Evolutionary conservation across 2,329 filamentous ascomycete species (phyloP).

Genomic region (Penicillium sp.): DNA sequence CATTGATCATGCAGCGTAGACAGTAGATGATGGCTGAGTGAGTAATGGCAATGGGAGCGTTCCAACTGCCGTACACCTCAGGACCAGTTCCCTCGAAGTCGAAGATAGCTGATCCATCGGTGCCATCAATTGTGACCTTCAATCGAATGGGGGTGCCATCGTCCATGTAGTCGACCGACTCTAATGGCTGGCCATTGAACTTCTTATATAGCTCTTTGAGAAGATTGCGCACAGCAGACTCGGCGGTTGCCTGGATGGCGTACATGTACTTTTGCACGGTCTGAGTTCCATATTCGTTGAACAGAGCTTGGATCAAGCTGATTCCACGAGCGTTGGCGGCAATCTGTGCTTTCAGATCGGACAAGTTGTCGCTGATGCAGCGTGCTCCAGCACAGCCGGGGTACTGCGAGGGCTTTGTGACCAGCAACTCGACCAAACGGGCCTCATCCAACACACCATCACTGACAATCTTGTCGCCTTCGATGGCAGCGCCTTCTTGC

Average conservation of each 20-base stretch:
- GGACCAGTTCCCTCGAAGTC: conserved; percentile 76
- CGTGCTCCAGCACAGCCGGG: conserved; percentile 75
- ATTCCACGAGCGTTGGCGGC: conserved; percentile 86
- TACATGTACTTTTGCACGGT: conserved; percentile 83
- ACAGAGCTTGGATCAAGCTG: conserved; percentile 69
- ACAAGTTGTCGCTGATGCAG: conserved; percentile 78
- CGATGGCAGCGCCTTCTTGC: conserved; percentile 49
- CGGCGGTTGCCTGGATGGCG: conserved; percentile 77
- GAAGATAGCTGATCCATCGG: conserved; percentile 73
- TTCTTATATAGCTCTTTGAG: conserved; percentile 68
- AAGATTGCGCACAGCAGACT: conserved; percentile 69
- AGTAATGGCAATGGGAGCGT: conserved; percentile 77
- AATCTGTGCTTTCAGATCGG: conserved; percentile 82
- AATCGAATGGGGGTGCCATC: conserved; percentile 76
- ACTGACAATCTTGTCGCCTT: conserved; percentile 63
- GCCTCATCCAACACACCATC: conserved; percentile 77
- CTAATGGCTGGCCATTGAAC: conserved; percentile 68
- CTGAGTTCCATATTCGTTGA: conserved; percentile 72
- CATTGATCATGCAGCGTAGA: conserved; percentile 72
- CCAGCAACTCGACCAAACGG: conserved; percentile 68
- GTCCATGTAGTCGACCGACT: conserved; percentile 80
- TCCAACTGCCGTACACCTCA: conserved; percentile 76
- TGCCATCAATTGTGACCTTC: conserved; percentile 69
- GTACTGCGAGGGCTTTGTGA: conserved; percentile 70
- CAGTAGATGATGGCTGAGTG: conserved; percentile 86